A percentile compares a stretch with the other conserved stretches of the same genome.
Evolutionary conservation across 2,329 filamentous ascomycete genomes (phyloP).

Genomic region (Epichloe bromicola): DNA sequence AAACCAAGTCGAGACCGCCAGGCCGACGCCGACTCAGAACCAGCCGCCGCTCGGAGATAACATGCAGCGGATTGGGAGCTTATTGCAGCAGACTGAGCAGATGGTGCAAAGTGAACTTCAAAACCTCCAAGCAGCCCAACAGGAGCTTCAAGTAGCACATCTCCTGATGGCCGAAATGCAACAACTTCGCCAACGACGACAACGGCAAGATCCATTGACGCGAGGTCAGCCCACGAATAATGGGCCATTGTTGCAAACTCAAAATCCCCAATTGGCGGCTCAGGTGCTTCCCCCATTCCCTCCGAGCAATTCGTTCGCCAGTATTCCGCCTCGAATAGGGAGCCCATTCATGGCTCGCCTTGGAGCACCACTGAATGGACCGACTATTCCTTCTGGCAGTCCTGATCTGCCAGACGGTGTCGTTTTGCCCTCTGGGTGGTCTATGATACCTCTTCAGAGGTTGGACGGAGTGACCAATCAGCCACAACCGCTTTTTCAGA

Average conservation of each 20-base stretch:
- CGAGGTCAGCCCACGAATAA: slow-evolving; percentile 7
- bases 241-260: slow-evolving; percentile 6
- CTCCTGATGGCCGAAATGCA: slow-evolving; percentile 54
- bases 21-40: slow-evolving; percentile 9
- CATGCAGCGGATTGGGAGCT: slow-evolving; percentile 37
- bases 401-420: slow-evolving; percentile 50
- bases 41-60: slow-evolving; percentile 15
- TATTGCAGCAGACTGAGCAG: slow-evolving; percentile 54
- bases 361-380: slow-evolving; percentile 28
- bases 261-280: slow-evolving; percentile 8
- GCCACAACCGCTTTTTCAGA: slow-evolving; percentile 9
- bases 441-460: slow-evolving; percentile 47
- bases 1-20: slow-evolving; percentile 11
- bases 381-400: slow-evolving; percentile 46
- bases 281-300: slow-evolving; percentile 11
- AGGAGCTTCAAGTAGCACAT: slow-evolving; percentile 57
- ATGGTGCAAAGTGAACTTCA: slow-evolving; percentile 56
- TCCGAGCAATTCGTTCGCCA: slow-evolving; percentile 11
- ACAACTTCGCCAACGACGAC: slow-evolving; percentile 44
- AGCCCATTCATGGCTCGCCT: slow-evolving; percentile 35
- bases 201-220: slow-evolving; percentile 19
- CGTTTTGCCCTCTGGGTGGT: slow-evolving; percentile 52
- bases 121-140: slow-evolving; percentile 46
- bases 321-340: slow-evolving; percentile 22
- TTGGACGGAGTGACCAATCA: slow-evolving; percentile 24